phyloP scores from a whole-genome alignment of 176 grass and related monocot species.

The Eremochloa ophiuroides region DNA sequence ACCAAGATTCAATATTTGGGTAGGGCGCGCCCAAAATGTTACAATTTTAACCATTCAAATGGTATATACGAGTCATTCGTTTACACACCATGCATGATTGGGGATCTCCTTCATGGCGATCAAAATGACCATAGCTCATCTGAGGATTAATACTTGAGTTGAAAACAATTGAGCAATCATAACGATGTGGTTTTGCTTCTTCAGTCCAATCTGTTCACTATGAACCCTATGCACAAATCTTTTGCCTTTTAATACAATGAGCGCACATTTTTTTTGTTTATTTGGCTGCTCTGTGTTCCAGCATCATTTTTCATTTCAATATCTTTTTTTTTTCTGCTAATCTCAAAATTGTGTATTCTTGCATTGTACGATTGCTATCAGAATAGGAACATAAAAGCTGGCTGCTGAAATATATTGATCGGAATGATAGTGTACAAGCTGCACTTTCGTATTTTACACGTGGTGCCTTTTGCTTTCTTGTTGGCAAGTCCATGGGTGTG shows the following conservation, averaged over 20 bases:
- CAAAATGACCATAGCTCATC: neutral
- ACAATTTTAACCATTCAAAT: neutral
- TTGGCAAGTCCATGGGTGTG: too few relatives aligned
- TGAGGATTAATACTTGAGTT: neutral
- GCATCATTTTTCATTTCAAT: too few relatives aligned
- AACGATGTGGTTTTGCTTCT: neutral
- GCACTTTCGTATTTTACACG: too few relatives aligned
- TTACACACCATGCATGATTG: neutral
- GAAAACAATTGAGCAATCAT: neutral
- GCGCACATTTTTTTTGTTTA: neutral
- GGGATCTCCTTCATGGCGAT: neutral
- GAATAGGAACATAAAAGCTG: too few relatives aligned
- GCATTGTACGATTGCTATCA: too few relatives aligned
- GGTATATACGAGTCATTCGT: slow-evolving; percentile 1
- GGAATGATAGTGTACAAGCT: too few relatives aligned
- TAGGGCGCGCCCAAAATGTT: neutral
- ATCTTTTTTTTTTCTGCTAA: too few relatives aligned
- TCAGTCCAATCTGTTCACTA: neutral
- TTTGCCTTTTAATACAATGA: neutral
- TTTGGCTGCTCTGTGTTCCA: neutral
- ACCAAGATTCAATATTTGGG: slow-evolving; percentile 4
- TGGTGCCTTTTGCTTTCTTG: too few relatives aligned
- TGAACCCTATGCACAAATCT: neutral
- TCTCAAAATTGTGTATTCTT: too few relatives aligned
- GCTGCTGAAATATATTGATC: too few relatives aligned